Conservation (phyloP, 2,329 filamentous ascomycete genomes). For the Xylariomycetidae sp. region DNA sequence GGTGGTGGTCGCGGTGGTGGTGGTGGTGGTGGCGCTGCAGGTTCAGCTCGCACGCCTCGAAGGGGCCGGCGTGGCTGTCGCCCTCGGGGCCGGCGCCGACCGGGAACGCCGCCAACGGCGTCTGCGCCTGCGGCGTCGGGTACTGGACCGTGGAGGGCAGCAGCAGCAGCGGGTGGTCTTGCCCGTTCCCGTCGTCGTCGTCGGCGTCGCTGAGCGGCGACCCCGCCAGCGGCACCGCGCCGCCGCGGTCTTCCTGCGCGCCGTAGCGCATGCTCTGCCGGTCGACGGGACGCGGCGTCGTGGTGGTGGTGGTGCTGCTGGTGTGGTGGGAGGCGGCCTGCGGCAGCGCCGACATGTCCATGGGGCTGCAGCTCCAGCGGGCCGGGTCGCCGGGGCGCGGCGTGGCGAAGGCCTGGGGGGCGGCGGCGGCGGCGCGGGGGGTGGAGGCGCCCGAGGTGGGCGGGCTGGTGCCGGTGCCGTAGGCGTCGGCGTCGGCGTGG, state of each 20-base stretch:
- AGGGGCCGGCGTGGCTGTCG: slow-evolving; percentile 26
- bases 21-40: too few species aligned
- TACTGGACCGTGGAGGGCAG: background rate
- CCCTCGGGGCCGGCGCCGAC: slow-evolving; percentile 38
- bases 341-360: too few species aligned
- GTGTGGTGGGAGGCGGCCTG: slow-evolving; percentile 2
- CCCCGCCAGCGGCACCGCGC: slow-evolving; percentile 1
- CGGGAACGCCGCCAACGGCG: slow-evolving; percentile 31
- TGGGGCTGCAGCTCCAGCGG: slow-evolving; percentile 10
- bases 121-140: background rate
- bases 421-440: background rate
- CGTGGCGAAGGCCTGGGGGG: slow-evolving; percentile 2
- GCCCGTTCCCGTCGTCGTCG: background rate
- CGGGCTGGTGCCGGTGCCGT: too few species aligned
- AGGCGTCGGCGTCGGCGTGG: too few species aligned
- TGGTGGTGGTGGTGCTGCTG: background rate
- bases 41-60: slow-evolving; percentile 21
- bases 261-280: slow-evolving; percentile 10
- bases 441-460: background rate
- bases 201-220: background rate
- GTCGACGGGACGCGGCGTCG: slow-evolving; percentile 7
- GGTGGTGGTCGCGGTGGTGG: too few species aligned
- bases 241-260: too few species aligned
- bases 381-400: slow-evolving; percentile 1
- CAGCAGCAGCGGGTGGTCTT: background rate